Evolutionary conservation across 1,284 basidiomycete species (phyloP).

Genomic region (Cutaneotrichosporon curvatum): DNA sequence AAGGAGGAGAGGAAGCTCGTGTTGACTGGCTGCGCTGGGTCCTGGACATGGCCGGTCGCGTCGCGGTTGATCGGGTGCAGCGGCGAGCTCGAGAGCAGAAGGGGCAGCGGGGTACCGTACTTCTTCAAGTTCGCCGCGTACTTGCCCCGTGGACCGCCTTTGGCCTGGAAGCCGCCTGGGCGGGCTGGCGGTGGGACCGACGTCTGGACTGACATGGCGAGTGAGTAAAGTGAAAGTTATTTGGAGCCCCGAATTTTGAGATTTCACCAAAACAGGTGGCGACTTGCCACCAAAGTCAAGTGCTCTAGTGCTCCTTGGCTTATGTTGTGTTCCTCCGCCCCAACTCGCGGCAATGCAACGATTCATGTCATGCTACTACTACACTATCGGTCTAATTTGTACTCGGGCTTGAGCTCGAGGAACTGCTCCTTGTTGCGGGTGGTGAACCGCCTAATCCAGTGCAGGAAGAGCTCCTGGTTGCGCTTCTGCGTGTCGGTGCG

Average conservation of each 20-base stretch:
- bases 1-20: not conserved
- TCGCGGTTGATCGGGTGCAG: constrained; percentile 14
- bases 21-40: not conserved
- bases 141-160: not conserved
- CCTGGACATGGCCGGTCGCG: constrained; percentile 2
- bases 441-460: not conserved
- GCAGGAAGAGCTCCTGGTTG: not conserved
- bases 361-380: too few species aligned
- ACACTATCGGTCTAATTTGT: too few species aligned
- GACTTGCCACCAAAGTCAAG: too few species aligned
- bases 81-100: constrained; percentile 33
- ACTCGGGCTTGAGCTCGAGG: too few species aligned
- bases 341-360: too few species aligned
- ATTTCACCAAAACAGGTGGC: too few species aligned
- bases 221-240: too few species aligned
- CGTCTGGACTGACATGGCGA: not conserved
- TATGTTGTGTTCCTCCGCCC: too few species aligned
- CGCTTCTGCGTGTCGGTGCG: not conserved
- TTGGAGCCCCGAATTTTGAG: too few species aligned
- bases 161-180: not conserved
- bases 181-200: not conserved
- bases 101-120: constrained; percentile 43
- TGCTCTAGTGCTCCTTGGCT: too few species aligned
- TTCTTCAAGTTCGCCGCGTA: constrained; percentile 11
- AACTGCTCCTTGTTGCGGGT: too few species aligned